Conservation (phyloP, 495 filamentous ascomycete genomes). For the Monascus purpureus region DNA sequence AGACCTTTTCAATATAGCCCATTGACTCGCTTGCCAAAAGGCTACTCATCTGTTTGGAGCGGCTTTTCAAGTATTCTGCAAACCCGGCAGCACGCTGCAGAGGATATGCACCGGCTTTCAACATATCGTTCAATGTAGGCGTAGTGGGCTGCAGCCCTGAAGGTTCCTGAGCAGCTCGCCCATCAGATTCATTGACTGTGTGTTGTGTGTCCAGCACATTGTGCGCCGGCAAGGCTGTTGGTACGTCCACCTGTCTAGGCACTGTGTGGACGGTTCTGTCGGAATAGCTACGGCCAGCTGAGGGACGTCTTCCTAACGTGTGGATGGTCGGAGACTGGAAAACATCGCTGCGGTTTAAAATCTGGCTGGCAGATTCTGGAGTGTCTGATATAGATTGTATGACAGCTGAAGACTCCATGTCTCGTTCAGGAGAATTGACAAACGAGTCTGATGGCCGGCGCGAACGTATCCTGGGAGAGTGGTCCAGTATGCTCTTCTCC, state of each 20-base stretch:
- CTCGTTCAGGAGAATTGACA: conserved; percentile 54
- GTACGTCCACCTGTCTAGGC: conserved; percentile 8
- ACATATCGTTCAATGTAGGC: conserved; percentile 54
- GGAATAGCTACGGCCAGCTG: conserved; percentile 19
- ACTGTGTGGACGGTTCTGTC: conserved; percentile 28
- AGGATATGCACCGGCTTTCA: conserved; percentile 64
- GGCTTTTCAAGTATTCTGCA: conserved; percentile 67
- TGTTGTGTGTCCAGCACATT: conserved; percentile 7
- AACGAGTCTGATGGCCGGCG: conserved; percentile 66
- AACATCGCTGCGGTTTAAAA: conserved; percentile 71
- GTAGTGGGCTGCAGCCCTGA: conserved; percentile 24
- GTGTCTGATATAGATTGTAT: conserved; percentile 64
- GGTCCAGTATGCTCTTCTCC: conserved; percentile 12
- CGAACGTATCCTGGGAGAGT: conserved; percentile 35
- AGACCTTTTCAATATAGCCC: conserved; percentile 95
- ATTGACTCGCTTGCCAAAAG: conserved; percentile 86
- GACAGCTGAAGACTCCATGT: conserved; percentile 53
- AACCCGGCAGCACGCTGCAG: conserved; percentile 75
- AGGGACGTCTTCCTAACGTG: conserved; percentile 19
- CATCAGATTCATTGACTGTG: conserved; percentile 9
- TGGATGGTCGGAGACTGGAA: conserved; percentile 75
- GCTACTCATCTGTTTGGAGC: conserved; percentile 68
- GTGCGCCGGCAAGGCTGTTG: conserved; percentile 3
- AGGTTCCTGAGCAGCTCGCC: conserved; percentile 9
- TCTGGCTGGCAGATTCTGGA: conserved; percentile 73